Base-by-base conservation (phyloP, 495 filamentous ascomycete species). In the Penicillium soppii region DNA sequence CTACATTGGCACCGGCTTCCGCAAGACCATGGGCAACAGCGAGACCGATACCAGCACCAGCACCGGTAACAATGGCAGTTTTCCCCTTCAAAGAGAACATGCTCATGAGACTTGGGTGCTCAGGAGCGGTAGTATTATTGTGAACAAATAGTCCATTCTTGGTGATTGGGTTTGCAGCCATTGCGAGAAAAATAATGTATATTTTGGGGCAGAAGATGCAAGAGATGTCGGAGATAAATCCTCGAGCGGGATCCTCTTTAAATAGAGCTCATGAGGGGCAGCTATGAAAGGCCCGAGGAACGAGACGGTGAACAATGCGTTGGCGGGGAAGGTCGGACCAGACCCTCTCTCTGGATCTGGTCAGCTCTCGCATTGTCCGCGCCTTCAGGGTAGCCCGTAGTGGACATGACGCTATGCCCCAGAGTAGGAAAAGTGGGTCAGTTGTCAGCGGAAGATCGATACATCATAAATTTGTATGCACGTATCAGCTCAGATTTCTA, bases 1-100 rank as follows among this genome's bases (percentile, higher is more conserved):
- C 90, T 35, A 95, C 87, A 55, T 96, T 90, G 29, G 91, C 90
- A 30, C 91, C 91, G 19, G 88, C 85, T 61, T 95, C 91, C 8
- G 90, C 90, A 22, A 86, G 67, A 16, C 78, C 88, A 30, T 91
- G 74, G n/a, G 87, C 89, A 16, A 94, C 82, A 7, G 81, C 80
- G 4, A 89, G 73, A 26, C 91, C 91, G 57, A 96, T 96, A 46
- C 91, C 90, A 17, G 87, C 85, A 22, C 80, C 89, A 19, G 89
- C 88, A 26, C 91, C 91, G 4, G 90, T 85, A 19, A 95, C 83
- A 51, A 95, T 89, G 29, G 90, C 90, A 8, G 89, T 94, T 63
- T 84, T 89, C 30, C 88, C 87, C 66, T 86, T 88, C 37, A 95
- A 75, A 9, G 87, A 92, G 72, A 95, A 91, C 50, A 95, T 81